Conservation (phyloP, 495 filamentous ascomycete species). For the Penicillium steckii region DNA sequence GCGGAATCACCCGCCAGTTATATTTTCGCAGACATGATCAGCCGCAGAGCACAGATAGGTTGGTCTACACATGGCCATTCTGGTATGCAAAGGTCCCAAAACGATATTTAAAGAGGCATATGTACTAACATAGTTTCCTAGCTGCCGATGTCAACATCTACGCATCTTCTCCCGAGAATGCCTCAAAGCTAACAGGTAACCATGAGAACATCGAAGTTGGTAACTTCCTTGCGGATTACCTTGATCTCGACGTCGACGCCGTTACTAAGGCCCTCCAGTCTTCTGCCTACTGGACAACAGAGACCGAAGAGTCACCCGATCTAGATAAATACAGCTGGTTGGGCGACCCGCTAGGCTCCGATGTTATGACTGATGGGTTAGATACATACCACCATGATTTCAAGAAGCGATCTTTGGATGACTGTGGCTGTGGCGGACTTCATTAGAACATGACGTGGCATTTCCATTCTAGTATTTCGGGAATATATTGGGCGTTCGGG, state of each 20-base stretch:
- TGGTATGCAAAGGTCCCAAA: constrained; percentile 30
- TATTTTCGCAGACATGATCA: constrained; percentile 82
- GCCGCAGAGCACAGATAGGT: constrained; percentile 80
- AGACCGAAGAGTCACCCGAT: constrained; percentile 12
- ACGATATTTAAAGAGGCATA: neutral
- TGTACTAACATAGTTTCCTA: constrained; percentile 26
- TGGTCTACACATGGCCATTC: constrained; percentile 93
- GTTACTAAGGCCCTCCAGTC: constrained; percentile 72
- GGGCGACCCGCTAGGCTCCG: constrained; percentile 39
- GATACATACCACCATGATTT: constrained; percentile 54
- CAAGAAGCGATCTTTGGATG: constrained; percentile 38
- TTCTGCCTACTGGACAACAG: constrained; percentile 38
- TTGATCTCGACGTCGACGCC: constrained; percentile 72
- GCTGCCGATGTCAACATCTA: constrained; percentile 91
- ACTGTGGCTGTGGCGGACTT: constrained; percentile 40
- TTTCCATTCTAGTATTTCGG: neutral
- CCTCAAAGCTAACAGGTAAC: constrained; percentile 67
- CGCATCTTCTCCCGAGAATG: constrained; percentile 52
- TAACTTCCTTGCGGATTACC: constrained; percentile 71
- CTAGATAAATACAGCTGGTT: constrained; percentile 36
- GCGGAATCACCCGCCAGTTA: constrained; percentile 47
- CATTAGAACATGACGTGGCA: constrained; percentile 27
- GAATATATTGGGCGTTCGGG: neutral
- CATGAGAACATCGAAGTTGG: constrained; percentile 95
- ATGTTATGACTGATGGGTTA: constrained; percentile 35